Base-by-base conservation (phyloP, 257 asterid species). In the Petunia axillaris region DNA sequence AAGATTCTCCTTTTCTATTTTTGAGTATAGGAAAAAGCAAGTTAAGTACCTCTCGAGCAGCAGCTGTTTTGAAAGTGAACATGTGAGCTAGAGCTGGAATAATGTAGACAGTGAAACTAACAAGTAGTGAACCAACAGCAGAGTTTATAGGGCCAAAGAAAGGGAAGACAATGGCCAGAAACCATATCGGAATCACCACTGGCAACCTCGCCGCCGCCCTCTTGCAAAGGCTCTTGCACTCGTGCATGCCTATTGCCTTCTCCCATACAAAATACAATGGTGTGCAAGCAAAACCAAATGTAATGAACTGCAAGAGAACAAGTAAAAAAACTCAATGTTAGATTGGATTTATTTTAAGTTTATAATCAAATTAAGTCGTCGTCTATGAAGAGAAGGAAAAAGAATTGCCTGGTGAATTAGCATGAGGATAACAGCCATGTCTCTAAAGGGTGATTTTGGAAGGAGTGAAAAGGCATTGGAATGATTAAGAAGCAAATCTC, bases 211-310 rank as follows among this genome's bases (percentile, higher is more conserved):
- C 95, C 0, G 92, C 93, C 0, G 98, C 98, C 63, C 98, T 78
- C 86, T 91, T 93, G 90, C 99, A 93, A 76, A 95, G 16, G 87
- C 98, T 93, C 89, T 90, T 92, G 90, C 98, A 92, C 60, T 90
- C 97, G 73, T 93, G 99, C 91, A 95, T 82, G 2, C 99, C 98
- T 3, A 95, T 93, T 0, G 94, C 94, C 90, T 95, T 95, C 76
- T 95, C 98, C 99, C 99, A 92, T 52, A 92, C 99, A 58, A 95
- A 93, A 74, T 93, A 95, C 85, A 95, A 81, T 0, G 98, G 99
- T 3, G 98, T 95, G 89, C 98, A 93, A 0, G 99, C 99, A 46
- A 95, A 95, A n/a, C 99, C 99, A 64, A 95, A 95, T 2, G 99
- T 95, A 59, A 92, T 95, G 16, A 95, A 95, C 98, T 95, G 96